Evolutionary conservation across 2,329 filamentous ascomycete genomes (phyloP), one percentile per base, ranked within the genome.

Genomic region (Aspergillus awamori): DNA sequence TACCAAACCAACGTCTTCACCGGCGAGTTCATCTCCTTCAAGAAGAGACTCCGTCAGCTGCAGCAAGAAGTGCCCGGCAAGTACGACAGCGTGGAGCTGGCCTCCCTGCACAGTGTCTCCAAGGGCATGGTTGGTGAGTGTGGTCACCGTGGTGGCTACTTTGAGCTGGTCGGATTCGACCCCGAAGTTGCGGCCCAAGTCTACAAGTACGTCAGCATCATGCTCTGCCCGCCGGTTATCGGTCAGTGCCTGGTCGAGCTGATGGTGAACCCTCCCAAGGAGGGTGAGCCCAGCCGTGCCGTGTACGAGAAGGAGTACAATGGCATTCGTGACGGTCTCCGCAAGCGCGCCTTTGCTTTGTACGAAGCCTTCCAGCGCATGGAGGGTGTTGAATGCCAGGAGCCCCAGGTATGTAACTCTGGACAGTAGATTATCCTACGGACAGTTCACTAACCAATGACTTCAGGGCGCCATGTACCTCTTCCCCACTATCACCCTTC

Each of bases 91-190:
- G 83, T 99, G 62, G 93, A 98, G 82, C 87, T 99, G 60, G 94
- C 89, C 53, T 97, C 92, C 56, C 84, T 99, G 67, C 94, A 99
- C 84, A 94, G 90, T 71, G 85, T 96, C 59, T 97, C 92, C 75
- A 99, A 99, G 86, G 95, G 95, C 72, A 98, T 99, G 93, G 91
- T 97, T 8, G 95, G 95, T 74, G 95, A 99, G 83, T 99, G 95
- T 77, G 95, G 95, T 56, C 95, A 99, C 82, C 91, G 95, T 66
- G 95, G 94, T 69, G 95, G 95, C 58, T 99, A 96, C 85, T 98
- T 98, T 74, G 95, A 99, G 84, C 88, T 99, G 60, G 87, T 93
- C 62, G 92, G 92, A 69, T 97, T 99, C 77, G 88, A 96, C 75
- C 80, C 86, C 10, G 84, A 90, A 72, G 95, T 99, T 67, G 89